These are phyloP conservation scores for Lizonia empirigonia DNA, from an alignment of 2,329 filamentous ascomycete species.

Conservation along the genomic window DNA sequence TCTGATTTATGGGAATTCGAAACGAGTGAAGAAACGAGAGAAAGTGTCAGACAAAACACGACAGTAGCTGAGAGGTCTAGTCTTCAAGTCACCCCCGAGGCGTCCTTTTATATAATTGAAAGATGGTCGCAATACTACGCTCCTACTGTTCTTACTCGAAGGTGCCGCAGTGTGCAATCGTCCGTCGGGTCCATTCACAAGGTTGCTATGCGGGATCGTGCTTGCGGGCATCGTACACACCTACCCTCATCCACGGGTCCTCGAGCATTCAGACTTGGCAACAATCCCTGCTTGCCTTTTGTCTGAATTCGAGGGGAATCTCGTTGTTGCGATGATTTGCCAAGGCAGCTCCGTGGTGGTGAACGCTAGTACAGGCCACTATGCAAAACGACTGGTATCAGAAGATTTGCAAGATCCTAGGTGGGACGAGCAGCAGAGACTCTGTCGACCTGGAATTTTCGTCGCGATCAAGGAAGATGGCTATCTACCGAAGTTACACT, in stretches of 20 bases:
- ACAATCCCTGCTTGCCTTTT: neutral
- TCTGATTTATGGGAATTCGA: neutral
- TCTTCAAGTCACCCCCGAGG: neutral
- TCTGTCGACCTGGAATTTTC: slow-evolving; percentile 9
- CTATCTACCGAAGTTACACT: slow-evolving; percentile 21
- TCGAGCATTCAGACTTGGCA: neutral
- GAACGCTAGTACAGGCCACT: neutral
- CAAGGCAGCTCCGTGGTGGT: neutral
- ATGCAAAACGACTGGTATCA: neutral
- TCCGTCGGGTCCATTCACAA: slow-evolving; percentile 21
- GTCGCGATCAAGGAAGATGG: slow-evolving; percentile 6
- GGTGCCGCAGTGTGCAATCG: slow-evolving; percentile 8
- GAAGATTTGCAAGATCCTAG: slow-evolving; percentile 3
- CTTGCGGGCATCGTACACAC: slow-evolving; percentile 15
- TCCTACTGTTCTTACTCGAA: neutral
- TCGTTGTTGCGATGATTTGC: neutral
- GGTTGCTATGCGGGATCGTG: slow-evolving; percentile 29
- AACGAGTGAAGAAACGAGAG: slow-evolving; percentile 22
- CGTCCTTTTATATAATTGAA: slow-evolving; percentile 23
- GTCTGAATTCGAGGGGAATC: neutral
- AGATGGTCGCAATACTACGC: neutral
- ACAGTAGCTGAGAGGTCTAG: slow-evolving; percentile 10
- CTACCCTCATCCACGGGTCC: neutral
- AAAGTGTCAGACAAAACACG: slow-evolving; percentile 17
- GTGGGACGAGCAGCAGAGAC: slow-evolving; percentile 12